phyloP scores from a whole-genome alignment of 2,329 filamentous ascomycete species.

The Pestalotiopsis sp. region DNA sequence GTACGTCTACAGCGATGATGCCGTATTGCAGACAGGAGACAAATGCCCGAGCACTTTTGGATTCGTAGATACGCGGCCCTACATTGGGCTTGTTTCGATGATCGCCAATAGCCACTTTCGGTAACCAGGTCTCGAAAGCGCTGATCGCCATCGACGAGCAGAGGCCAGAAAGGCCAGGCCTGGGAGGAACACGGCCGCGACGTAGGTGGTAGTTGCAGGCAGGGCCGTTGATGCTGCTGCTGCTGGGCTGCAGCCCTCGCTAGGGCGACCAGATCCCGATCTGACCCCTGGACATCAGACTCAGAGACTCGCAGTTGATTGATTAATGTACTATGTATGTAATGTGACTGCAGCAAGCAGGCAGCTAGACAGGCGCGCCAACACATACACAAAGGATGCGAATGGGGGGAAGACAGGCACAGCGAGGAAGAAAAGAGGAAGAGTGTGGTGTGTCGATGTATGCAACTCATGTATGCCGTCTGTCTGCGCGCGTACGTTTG shows the following conservation, averaged over 20 bases:
- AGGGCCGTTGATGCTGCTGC: not conserved
- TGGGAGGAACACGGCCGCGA: not conserved
- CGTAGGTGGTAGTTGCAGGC: not conserved
- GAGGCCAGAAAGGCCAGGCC: not conserved
- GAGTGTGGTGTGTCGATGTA: not conserved
- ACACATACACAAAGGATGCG: not conserved
- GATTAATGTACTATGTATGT: not conserved
- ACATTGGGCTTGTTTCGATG: conserved; percentile 8
- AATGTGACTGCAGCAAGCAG: conserved; percentile 1
- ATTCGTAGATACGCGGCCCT: conserved; percentile 2
- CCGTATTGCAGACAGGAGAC: not conserved
- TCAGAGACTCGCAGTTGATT: not conserved
- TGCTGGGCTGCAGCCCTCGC: conserved; percentile 7
- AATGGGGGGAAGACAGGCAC: not conserved
- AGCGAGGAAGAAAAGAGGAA: not conserved
- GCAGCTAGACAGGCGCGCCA: not conserved
- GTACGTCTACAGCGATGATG: not conserved
- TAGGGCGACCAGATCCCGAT: conserved; percentile 11
- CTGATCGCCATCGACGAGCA: not conserved
- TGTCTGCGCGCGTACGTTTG: not conserved
- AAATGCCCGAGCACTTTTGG: not conserved
- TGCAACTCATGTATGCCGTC: not conserved
- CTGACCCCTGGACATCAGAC: conserved; percentile 7
- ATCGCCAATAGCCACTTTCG: conserved; percentile 11
- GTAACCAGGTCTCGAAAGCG: conserved; percentile 10